Conservation (phyloP, 164 flowering plant species). For the Warburgia ugandensis region DNA sequence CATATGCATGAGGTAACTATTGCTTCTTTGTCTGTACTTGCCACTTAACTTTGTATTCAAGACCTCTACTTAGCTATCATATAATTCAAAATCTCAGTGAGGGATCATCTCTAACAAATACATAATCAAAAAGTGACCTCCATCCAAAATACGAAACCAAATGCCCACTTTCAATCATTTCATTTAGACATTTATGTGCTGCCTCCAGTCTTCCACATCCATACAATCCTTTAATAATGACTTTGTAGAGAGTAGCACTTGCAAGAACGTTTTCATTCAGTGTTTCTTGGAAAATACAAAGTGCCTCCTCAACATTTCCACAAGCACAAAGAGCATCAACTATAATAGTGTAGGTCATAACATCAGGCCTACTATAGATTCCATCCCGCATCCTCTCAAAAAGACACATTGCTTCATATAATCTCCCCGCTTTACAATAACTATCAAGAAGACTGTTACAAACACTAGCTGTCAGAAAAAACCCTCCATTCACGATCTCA, state of each 20-base stretch:
- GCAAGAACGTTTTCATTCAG: conserved; percentile 12
- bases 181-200: conserved; percentile 23
- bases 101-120: conserved; percentile 2
- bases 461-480: conserved; percentile 8
- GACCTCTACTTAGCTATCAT: no score
- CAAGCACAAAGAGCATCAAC: conserved; percentile 21
- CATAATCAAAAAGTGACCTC: conserved; percentile 16
- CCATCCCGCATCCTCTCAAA: conserved; percentile 24
- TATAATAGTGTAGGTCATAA: conserved; percentile 19
- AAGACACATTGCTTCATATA: conserved; percentile 22
- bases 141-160: conserved; percentile 24
- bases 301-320: conserved; percentile 19
- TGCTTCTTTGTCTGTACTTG: no score
- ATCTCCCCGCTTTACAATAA: conserved; percentile 24
- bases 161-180: conserved; percentile 27
- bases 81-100: conserved; percentile 12
- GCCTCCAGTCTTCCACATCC: conserved; percentile 15
- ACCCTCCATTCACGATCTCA: conserved; percentile 11
- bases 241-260: conserved; percentile 16
- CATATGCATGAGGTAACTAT: no score
- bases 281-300: conserved; percentile 27
- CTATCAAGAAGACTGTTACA: conserved; percentile 25
- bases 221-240: conserved; percentile 19
- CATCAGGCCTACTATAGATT: conserved; percentile 13
- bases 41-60: no score